Base-by-base conservation (phyloP, 1,284 basidiomycete species). In the Exobasidium cylindrosporum region DNA sequence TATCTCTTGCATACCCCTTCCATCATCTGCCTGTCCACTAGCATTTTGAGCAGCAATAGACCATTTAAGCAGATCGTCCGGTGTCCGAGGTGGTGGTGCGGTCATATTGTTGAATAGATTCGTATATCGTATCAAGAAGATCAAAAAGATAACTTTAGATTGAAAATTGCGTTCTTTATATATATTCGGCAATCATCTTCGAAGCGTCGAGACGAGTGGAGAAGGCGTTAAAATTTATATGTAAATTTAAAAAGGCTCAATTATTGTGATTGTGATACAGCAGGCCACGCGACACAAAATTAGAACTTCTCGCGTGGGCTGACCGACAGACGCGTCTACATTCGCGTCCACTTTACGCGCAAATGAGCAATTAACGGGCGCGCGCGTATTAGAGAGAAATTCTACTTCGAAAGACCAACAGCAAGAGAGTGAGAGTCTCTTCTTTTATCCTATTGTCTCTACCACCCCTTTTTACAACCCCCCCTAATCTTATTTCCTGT, bases 11-110 rank as follows among this genome's bases (percentile, higher is more conserved):
- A 75, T 63, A 5, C 70, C 65, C 11, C 14, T 30, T 26, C 40
- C 30, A 24, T 24, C 47, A 28, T 28, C 26, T 50, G 21, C 47
- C 14, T 13, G 21, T 3, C 47, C 47, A 24, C 13, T 13, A 17
- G 63, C 57, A 44, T 52, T 57, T n/a, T 70, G 64, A 61, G 74
- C 32, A 13, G 62, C 60, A 2, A 78, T 58, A 1, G 69, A 67
- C 76, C 76, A 78, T 40, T 74, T 73, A 58, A 78, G 70, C 5
- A 78, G 69, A 32, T 76, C 70, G 54, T 78, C 72, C 0, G 72
- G 70, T 60, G 67, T 77, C 14, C 62, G 63, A 11, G 53, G 53
- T 44, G 31, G 53, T 55, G 31, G 53, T 3, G n/a, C 32, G n/a
- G 29, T 23, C 53, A 55, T 55, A 13, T 30, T 55, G 47, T 28